Conservation (phyloP, 768 basidiomycete genomes). For the Suillus paluster region DNA sequence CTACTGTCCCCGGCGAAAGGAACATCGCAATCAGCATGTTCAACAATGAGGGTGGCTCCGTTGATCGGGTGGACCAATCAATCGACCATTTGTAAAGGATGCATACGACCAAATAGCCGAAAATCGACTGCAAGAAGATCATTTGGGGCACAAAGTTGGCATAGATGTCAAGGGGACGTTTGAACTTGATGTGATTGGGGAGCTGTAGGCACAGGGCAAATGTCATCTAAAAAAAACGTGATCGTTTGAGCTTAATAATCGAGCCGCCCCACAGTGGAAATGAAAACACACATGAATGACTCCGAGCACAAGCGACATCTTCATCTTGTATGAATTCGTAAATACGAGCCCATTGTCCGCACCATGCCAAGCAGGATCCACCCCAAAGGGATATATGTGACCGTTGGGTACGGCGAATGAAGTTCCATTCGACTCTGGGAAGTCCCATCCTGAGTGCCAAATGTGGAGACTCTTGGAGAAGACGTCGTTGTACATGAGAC, state of each 20-base stretch:
- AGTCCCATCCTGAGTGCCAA: conserved; percentile 89
- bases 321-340: conserved; percentile 99
- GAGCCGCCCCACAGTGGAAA: conserved; percentile 1
- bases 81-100: conserved; percentile 98
- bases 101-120: conserved; percentile 92
- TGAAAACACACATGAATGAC: conserved; percentile 84
- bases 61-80: conserved; percentile 79
- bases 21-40: conserved; percentile 99
- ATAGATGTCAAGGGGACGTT: conserved; percentile 83
- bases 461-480: conserved; percentile 92
- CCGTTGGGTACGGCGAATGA: conserved; percentile 61
- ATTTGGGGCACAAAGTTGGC: conserved; percentile 97
- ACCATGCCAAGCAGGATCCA: conserved; percentile 96
- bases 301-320: conserved; percentile 96
- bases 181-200: conserved; percentile 95
- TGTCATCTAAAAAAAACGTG: conserved; percentile 77
- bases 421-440: conserved; percentile 52
- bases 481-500: conserved; percentile 98
- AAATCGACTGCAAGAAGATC: conserved; percentile 96
- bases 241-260: conserved; percentile 16
- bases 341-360: conserved; percentile 91
- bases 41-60: conserved; percentile 84
- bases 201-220: conserved; percentile 96
- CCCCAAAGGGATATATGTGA: conserved; percentile 86
- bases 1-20: conserved; percentile 83